Base-by-base conservation (phyloP, 176 grass and related monocot genomes). In the Oryza punctata region DNA sequence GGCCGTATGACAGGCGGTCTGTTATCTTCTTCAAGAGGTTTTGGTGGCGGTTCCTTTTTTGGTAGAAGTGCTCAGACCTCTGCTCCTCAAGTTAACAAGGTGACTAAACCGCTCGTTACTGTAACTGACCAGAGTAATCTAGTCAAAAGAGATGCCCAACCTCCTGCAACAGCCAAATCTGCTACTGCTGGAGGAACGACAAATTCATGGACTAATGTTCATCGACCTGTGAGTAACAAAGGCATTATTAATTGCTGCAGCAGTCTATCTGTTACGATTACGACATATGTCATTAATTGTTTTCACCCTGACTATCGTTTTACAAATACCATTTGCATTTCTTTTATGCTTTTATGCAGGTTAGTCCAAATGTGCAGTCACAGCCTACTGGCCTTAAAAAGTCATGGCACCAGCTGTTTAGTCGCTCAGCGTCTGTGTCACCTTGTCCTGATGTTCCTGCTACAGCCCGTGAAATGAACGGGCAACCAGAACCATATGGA, bases 391-490 rank as follows among this genome's bases (percentile, higher is more conserved):
- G 70, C 40, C 77, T 85, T 38, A 96, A 96, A 71, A 96, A 91
- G 77, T 90, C 94, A 54, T 93, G 94, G 94, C 94, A 96, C 79
- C 94, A 96, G 41, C 73, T 96, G 65, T 96, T 96, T 81, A 87
- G 84, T 78, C 81, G 91, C 54, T 94, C 91, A 46, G 79, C 84
- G 43, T 83, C 88, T 25, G 88, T 93, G 27, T 91, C 91, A 70
- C 88, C 91, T 72, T 89, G 84, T 82, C 91, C 91, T 76, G 90
- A 90, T 81, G 67, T 67, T 68, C 72, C 74, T 69, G 3, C 71
- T 76, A 70, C 86, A 69, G 75, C 26, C 45, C 21, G 4, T 84
- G 87, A 72, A 84, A 78, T 26, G 33, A 35, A 35, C 32, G 64
- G 37, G 44, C 84, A 85, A 41, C 67, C 68, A 69, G 88, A 93